Percentiles rank a stretch among this genome's conserved stretches.
phyloP scores from a whole-genome alignment of 208 protist species.

The Angomonas deanei region DNA sequence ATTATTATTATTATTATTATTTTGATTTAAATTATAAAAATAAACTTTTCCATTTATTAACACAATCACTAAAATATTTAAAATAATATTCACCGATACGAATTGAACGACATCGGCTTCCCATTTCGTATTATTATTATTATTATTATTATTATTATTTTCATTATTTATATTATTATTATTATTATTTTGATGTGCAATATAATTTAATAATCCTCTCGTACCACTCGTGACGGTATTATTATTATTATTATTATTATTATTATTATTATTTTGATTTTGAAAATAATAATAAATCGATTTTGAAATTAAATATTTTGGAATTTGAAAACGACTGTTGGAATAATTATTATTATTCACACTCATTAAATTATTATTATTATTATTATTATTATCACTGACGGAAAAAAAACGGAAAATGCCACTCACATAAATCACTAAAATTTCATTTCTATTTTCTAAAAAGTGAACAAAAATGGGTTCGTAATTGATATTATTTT shows the following conservation, averaged over 20 bases:
- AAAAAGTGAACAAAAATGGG: neutral
- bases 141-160: conserved; percentile 1
- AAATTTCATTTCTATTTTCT: neutral
- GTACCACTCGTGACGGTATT: neutral
- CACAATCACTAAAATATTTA: neutral
- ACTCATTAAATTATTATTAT: neutral
- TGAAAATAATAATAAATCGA: neutral
- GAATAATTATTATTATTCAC: neutral
- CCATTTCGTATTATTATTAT: neutral
- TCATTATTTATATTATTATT: neutral
- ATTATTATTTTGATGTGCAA: neutral
- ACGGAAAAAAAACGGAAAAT: neutral
- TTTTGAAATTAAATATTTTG: neutral
- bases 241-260: conserved; percentile 1
- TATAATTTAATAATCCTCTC: neutral
- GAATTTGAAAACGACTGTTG: neutral
- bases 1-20: conserved; percentile 1
- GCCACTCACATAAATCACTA: neutral
- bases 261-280: neutral
- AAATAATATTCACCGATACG: neutral
- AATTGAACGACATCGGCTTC: neutral
- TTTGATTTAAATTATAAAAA: neutral
- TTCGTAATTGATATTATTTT: neutral
- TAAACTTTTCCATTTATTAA: neutral
- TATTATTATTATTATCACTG: neutral